These are phyloP conservation scores for Phytophthora ohioensis DNA, from an alignment of 352 stramenopile genomes.

Conservation along the genomic window DNA sequence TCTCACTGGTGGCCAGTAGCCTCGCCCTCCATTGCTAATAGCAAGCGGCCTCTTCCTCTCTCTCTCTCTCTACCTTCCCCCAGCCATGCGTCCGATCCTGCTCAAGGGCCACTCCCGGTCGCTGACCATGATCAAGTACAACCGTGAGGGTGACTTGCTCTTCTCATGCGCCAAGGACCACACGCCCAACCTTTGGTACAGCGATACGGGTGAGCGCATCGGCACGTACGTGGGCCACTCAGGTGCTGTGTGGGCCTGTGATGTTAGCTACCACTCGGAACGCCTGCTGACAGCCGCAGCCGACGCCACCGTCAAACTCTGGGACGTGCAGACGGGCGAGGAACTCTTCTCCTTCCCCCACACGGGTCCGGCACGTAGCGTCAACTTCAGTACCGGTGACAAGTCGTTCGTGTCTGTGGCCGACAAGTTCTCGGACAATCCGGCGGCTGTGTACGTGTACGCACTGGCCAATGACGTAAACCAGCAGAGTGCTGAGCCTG, in stretches of 20 bases:
- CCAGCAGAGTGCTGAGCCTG: slow-evolving; percentile 65
- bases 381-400: slow-evolving; percentile 91
- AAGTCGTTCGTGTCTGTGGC: slow-evolving; percentile 85
- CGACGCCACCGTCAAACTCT: slow-evolving; percentile 94
- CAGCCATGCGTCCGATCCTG: slow-evolving; percentile 95
- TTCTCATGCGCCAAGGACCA: slow-evolving; percentile 98
- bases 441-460: slow-evolving; percentile 83
- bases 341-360: slow-evolving; percentile 89
- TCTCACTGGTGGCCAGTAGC: slow-evolving; percentile 25
- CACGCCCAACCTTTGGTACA: slow-evolving; percentile 97
- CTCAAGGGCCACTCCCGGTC: slow-evolving; percentile 99
- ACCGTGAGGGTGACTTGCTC: slow-evolving; percentile 98
- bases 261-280: slow-evolving; percentile 94
- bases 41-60: neutral
- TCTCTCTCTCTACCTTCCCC: slow-evolving; percentile 1
- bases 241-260: slow-evolving; percentile 97
- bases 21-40: slow-evolving; percentile 7
- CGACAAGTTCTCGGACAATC: slow-evolving; percentile 88
- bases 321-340: slow-evolving; percentile 92
- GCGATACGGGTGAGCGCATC: slow-evolving; percentile 95
- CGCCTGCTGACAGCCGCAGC: slow-evolving; percentile 96
- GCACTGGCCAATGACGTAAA: slow-evolving; percentile 72
- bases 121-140: slow-evolving; percentile 99
- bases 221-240: slow-evolving; percentile 97
- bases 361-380: slow-evolving; percentile 81